Evolutionary conservation across 805 yeast species (phyloP), one percentile per base, ranked within the genome.

Genomic region (Schizosaccharomyces japonicus): DNA sequence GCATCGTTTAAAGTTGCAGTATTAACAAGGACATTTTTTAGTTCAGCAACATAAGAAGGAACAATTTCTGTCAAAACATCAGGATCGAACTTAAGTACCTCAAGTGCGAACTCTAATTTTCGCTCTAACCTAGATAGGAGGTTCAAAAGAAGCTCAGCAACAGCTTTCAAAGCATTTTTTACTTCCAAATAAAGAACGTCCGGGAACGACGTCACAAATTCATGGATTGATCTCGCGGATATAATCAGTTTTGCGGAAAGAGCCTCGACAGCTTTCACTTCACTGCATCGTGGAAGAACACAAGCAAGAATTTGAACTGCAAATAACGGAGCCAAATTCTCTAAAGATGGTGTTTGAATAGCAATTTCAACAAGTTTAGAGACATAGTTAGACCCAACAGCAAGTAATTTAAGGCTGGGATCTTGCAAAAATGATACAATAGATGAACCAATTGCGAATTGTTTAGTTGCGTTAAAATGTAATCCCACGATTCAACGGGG

Each of bases 401-500:
- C 42, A 23, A 25, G 42, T 19, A 36, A 27, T 19, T 36, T 17
- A 19, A 36, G 1, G 26, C 27, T 13, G 42, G 42, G 23, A 19
- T 27, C 13, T 36, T 36, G 4, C 17, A 36, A 6, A 27, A 25
- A 15, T 23, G 27, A 3, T 0, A 80, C 76, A 53, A 80, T 69
- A 63, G 76, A 69, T 19, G 74, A 68, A 52, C 80, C 93, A 56
- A 67, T 68, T 56, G 67, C 63, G 49, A 94, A 66, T 47, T 75
- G 73, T 71, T 70, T 15, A 79, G 70, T 56, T 78, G 76, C 26
- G 71, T 71, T 30, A 71, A 64, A 62, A 81, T 84, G 57, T 76
- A 80, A 29, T 73, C 74, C 47, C 75, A 66, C 3, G 92, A 71
- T 53, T 85, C 80, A 21, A 69, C 72, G 2, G 92, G 75, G 59